A percentile compares a stretch with the other conserved stretches of the same genome.
phyloP scores from a whole-genome alignment of 2,329 filamentous ascomycete species.

The Scedosporium apiospermum region DNA sequence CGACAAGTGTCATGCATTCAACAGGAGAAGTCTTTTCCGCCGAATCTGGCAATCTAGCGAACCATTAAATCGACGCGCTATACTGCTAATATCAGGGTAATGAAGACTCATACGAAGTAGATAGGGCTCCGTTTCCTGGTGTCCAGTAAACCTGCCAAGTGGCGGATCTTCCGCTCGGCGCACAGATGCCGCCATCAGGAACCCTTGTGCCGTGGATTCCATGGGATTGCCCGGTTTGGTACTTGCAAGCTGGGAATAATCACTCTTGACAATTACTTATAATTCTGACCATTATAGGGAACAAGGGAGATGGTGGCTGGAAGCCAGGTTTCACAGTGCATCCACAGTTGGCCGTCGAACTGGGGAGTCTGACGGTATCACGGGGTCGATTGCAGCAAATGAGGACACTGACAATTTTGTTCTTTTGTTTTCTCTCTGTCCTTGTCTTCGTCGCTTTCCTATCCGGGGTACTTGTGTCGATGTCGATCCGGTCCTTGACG shows the following conservation, averaged over 20 bases:
- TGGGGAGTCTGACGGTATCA: not conserved
- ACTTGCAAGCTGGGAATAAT: not conserved
- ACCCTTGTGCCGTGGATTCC: not conserved
- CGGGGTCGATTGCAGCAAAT: not conserved
- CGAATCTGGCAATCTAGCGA: not conserved
- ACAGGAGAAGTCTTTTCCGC: no score
- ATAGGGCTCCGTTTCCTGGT: not conserved
- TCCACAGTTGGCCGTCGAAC: not conserved
- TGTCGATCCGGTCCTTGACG: not conserved
- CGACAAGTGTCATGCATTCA: no score
- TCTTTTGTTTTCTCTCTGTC: not conserved
- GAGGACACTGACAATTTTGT: not conserved
- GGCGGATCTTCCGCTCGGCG: not conserved
- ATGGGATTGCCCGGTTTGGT: not conserved
- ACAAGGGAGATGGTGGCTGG: not conserved
- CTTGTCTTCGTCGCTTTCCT: not conserved
- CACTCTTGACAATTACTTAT: not conserved
- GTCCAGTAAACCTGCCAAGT: not conserved
- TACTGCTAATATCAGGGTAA: not conserved
- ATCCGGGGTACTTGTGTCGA: not conserved
- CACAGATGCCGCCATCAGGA: conserved; percentile 1
- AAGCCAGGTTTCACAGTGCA: not conserved
- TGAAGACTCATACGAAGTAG: not conserved
- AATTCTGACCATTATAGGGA: not conserved
- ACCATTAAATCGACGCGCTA: not conserved